Conservation (phyloP, 2,329 filamentous ascomycete species). For the Aotearoamyces nothofagi region DNA sequence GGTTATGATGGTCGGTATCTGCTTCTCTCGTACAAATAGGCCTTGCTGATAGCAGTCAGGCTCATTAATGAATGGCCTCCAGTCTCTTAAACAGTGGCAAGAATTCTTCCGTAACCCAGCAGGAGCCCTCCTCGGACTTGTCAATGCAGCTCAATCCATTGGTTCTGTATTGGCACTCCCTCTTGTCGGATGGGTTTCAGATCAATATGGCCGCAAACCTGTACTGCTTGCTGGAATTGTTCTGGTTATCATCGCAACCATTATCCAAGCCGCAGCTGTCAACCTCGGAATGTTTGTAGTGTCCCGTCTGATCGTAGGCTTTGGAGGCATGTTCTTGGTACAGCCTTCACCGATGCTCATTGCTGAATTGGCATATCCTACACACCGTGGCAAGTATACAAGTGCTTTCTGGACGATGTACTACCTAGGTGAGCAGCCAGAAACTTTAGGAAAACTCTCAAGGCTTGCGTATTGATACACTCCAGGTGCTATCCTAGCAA, state of each 20-base stretch:
- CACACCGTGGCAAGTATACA: constrained; percentile 29
- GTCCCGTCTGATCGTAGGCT: constrained; percentile 8
- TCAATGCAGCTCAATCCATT: constrained; percentile 27
- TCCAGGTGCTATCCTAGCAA: constrained; percentile 24
- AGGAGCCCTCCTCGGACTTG: constrained; percentile 23
- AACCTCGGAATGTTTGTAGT: constrained; percentile 10
- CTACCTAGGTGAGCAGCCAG: too few species aligned
- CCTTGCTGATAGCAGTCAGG: too few species aligned
- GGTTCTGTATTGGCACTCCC: constrained; percentile 26
- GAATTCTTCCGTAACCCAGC: constrained; percentile 23
- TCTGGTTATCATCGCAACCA: constrained; percentile 14
- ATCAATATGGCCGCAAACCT: constrained; percentile 25
- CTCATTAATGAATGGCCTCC: too few species aligned
- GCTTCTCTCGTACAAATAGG: too few species aligned
- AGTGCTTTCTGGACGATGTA: too few species aligned
- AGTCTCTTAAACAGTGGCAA: too few species aligned
- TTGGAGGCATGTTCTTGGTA: constrained; percentile 12
- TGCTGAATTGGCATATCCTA: constrained; percentile 23
- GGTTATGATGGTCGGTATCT: too few species aligned
- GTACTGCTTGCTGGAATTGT: too few species aligned
- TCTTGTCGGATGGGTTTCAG: constrained; percentile 22
- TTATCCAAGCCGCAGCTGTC: constrained; percentile 14
- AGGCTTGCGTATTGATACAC: constrained; percentile 24
- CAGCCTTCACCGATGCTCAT: constrained; percentile 22
- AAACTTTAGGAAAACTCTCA: constrained; percentile 23